Evolutionary conservation across 345 rosid genomes (phyloP), one percentile per base, ranked within the genome.

Genomic region (Euphorbia peplus): DNA sequence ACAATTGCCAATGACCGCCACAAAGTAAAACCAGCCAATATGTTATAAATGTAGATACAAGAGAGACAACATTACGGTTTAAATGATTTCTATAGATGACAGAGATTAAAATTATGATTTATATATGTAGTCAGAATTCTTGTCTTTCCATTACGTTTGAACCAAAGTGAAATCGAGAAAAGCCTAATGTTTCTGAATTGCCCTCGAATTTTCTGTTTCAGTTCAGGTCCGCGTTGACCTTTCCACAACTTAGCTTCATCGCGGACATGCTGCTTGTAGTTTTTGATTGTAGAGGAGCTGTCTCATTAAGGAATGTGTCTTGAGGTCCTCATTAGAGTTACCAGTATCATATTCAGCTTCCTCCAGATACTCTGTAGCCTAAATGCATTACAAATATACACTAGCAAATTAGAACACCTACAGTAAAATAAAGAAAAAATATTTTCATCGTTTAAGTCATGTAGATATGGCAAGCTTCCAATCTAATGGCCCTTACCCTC

Each of bases 241-340:
- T 87, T 87, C 97, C 98, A 95, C 64, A 95, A 79, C 80, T 92
- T 88, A 56, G 98, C 99, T 81, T 95, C 99, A 70, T 95, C 98
- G 78, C 9, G 99, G 97, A 71, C 98, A 92, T 48, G 99, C 99
- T 63, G 96, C 87, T 81, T 82, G 93, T 41, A 91, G 83, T 73
- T 87, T 82, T 54, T 90, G 81, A 67, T 92, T 80, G 76, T 85
- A 75, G 6, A 91, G 84, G 21, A 95, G 77, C 76, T 95, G 97
- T 60, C 75, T 88, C 84, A 93, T 81, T 62, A 92, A 79, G 63
- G 93, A 92, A 48, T 86, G 89, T 35, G 98, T 82, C 84, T 83
- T 87, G 62, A 92, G 80, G 77, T 95, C 99, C 72, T 95, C 98
- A 0, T 57, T 84, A 51, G 81, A 84, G 73, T 95, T 90, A 51